Evolutionary conservation across 495 filamentous ascomycete genomes (phyloP).

Genomic region (Tuber melanosporum): DNA sequence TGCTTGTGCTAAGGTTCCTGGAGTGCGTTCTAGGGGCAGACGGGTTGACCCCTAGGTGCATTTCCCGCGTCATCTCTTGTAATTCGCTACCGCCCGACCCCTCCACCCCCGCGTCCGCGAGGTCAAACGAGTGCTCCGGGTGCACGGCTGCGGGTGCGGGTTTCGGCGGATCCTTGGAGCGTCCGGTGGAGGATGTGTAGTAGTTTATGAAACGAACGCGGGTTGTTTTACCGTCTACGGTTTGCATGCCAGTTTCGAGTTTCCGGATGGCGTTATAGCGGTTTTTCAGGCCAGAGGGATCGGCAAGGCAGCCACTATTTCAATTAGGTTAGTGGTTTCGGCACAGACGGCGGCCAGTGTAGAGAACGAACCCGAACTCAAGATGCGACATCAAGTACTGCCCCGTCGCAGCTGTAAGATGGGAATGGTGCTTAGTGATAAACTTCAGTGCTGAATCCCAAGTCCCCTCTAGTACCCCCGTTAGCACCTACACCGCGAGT

Average conservation of each 20-base stretch:
- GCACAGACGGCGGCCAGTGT: not conserved
- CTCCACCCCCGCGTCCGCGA: not conserved
- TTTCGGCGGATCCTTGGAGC: slow-evolving; percentile 49
- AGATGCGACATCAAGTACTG: slow-evolving; percentile 69
- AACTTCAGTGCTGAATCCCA: slow-evolving; percentile 52
- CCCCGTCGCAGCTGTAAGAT: no score
- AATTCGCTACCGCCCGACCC: not conserved
- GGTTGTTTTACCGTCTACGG: slow-evolving; percentile 35
- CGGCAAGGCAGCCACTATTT: slow-evolving; percentile 58
- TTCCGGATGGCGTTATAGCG: slow-evolving; percentile 61
- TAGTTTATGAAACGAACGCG: slow-evolving; percentile 78
- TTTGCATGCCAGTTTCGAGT: slow-evolving; percentile 61
- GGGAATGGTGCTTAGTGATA: slow-evolving; percentile 39
- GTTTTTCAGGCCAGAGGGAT: slow-evolving; percentile 61
- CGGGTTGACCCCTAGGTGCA: no score
- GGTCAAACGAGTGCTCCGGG: not conserved
- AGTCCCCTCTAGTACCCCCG: slow-evolving; percentile 12
- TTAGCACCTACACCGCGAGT: not conserved
- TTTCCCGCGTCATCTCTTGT: no score
- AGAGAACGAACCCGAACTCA: slow-evolving; percentile 56
- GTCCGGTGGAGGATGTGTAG: slow-evolving; percentile 75
- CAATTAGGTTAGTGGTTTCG: not conserved
- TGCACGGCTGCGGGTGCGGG: slow-evolving; percentile 16
- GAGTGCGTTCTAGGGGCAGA: no score
- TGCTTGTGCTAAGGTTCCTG: slow-evolving; percentile 12